phyloP scores from a whole-genome alignment of 768 basidiomycete genomes.

The Mycena galopus region DNA sequence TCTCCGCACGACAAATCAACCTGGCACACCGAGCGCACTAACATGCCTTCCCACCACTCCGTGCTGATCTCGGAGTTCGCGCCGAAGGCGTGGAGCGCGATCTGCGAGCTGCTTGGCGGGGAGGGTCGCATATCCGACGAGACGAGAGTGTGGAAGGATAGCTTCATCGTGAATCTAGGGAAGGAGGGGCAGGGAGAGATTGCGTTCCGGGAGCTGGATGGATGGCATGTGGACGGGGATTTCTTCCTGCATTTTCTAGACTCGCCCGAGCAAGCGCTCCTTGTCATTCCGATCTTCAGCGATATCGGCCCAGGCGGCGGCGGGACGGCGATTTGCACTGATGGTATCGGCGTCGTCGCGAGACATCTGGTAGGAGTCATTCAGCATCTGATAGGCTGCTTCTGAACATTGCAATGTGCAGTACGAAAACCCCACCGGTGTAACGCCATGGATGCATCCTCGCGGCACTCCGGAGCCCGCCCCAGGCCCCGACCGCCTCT shows the following conservation, averaged over 20 bases:
- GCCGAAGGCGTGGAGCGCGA: constrained; percentile 73
- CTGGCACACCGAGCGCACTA: constrained; percentile 65
- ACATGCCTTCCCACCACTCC: constrained; percentile 67
- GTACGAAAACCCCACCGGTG: constrained; percentile 31
- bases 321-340: constrained; percentile 71
- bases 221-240: constrained; percentile 77
- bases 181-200: constrained; percentile 52
- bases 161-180: constrained; percentile 75
- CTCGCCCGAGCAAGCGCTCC: constrained; percentile 73
- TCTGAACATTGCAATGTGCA: not conserved
- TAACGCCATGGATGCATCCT: constrained; percentile 36
- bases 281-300: constrained; percentile 73
- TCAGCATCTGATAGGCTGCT: not conserved
- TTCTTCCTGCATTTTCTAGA: constrained; percentile 75
- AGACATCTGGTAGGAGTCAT: constrained; percentile 55
- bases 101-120: constrained; percentile 71
- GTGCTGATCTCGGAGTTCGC: constrained; percentile 63
- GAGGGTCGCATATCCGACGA: constrained; percentile 67
- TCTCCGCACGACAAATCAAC: constrained; percentile 67
- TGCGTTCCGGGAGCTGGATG: constrained; percentile 61
- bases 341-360: constrained; percentile 64
- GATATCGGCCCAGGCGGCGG: constrained; percentile 68
- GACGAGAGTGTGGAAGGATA: constrained; percentile 66
- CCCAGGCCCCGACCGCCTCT: constrained; percentile 13
- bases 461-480: constrained; percentile 30